These are phyloP conservation scores for Vigna hirtella DNA, from an alignment of 306 rosid genomes.

Conservation along the genomic window DNA sequence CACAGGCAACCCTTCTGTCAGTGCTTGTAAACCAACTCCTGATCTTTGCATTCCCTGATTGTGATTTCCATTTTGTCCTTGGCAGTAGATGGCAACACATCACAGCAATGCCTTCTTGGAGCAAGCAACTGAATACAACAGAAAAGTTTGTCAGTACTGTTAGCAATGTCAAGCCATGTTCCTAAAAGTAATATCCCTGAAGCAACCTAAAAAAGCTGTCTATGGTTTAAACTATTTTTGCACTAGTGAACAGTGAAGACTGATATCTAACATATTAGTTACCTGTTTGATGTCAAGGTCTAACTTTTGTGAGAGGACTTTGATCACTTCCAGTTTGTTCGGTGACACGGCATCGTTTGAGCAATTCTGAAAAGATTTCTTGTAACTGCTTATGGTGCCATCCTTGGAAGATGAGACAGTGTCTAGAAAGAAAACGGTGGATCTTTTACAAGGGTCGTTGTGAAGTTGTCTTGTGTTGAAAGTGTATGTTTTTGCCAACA, in stretches of 20 bases:
- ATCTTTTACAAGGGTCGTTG: constrained; percentile 69
- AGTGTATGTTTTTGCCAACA: constrained; percentile 56
- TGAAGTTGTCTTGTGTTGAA: constrained; percentile 58
- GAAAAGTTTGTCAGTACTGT: constrained; percentile 21
- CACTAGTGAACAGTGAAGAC: not conserved
- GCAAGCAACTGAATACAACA: constrained; percentile 75
- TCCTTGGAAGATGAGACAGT: constrained; percentile 45
- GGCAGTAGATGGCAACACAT: constrained; percentile 62
- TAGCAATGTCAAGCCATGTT: constrained; percentile 16
- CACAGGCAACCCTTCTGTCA: constrained; percentile 24
- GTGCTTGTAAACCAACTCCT: constrained; percentile 73
- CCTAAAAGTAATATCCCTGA: not conserved
- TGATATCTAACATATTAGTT: not conserved
- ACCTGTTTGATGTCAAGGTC: constrained; percentile 71
- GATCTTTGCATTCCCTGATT: constrained; percentile 84
- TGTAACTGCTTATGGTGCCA: constrained; percentile 61
- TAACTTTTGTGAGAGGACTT: constrained; percentile 68
- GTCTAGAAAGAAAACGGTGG: constrained; percentile 70
- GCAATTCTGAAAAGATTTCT: constrained; percentile 62
- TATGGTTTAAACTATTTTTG: too few species aligned
- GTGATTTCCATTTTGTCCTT: constrained; percentile 62
- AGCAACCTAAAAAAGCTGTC: not conserved
- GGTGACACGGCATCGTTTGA: constrained; percentile 56
- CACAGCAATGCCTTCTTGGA: constrained; percentile 93
- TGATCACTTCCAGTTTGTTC: constrained; percentile 61